A percentile compares a stretch with the other conserved stretches of the same genome.
These are phyloP conservation scores for Colletotrichum sp. DNA, from an alignment of 2,329 filamentous ascomycete species.

Conservation along the genomic window DNA sequence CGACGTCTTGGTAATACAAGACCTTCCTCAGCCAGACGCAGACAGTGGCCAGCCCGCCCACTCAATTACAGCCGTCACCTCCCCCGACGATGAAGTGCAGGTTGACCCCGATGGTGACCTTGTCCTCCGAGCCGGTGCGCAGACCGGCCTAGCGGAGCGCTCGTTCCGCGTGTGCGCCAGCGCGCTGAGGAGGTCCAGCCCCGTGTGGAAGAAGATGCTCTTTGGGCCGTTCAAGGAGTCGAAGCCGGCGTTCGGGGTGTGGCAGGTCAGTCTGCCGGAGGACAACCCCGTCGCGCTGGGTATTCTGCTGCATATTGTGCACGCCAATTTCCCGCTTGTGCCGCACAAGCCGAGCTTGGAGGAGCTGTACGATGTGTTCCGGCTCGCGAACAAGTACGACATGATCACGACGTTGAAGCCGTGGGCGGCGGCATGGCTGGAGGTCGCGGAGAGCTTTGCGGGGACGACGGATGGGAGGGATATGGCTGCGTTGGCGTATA, in stretches of 20 bases:
- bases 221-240: conserved; percentile 12
- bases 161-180: conserved; percentile 10
- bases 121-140: neutral
- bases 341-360: neutral
- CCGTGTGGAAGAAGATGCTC: conserved; percentile 16
- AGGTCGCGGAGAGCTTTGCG: neutral
- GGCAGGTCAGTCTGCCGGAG: neutral
- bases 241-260: neutral
- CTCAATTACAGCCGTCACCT: neutral
- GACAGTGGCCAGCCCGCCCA: rapidly evolving
- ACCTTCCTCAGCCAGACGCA: neutral
- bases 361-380: neutral
- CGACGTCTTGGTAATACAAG: neutral
- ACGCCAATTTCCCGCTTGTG: neutral
- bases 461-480: neutral
- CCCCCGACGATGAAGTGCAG: neutral
- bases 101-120: conserved; percentile 5
- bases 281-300: neutral
- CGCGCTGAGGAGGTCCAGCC: neutral
- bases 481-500: neutral
- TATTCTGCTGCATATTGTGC: neutral
- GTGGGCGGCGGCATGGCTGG: neutral
- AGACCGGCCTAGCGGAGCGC: neutral
- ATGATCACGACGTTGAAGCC: conserved; percentile 1
- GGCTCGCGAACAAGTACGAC: conserved; percentile 4